These are phyloP conservation scores for Diaporthe vaccinii DNA, from an alignment of 2,329 filamentous ascomycete species.

Conservation along the genomic window DNA sequence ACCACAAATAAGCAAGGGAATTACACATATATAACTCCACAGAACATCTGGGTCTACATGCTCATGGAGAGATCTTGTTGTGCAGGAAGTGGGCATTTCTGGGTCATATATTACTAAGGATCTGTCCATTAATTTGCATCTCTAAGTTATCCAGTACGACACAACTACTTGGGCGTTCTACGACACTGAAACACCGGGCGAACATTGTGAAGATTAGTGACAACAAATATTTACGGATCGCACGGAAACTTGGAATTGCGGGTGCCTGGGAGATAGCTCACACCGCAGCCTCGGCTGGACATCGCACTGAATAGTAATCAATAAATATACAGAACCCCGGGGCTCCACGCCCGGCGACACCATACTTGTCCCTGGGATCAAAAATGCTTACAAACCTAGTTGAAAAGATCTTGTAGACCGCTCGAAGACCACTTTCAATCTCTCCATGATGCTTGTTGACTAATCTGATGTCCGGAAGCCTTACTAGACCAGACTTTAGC, in stretches of 20 bases:
- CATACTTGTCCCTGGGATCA: not conserved
- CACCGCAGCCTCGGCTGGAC: not conserved
- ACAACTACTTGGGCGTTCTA: not conserved
- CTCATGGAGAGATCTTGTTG: not conserved
- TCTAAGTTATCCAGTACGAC: not conserved
- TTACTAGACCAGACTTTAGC: not conserved
- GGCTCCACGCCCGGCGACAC: not conserved
- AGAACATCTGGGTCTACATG: not conserved
- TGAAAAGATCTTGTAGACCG: not conserved
- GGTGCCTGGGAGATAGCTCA: not conserved
- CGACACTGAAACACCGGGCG: not conserved
- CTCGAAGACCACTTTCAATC: not conserved
- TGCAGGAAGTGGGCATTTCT: not conserved
- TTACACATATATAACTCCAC: not conserved
- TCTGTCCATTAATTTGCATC: not conserved
- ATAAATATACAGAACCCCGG: not conserved
- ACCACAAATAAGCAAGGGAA: not conserved
- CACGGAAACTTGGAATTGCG: not conserved
- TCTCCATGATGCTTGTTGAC: not conserved
- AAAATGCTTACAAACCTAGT: not conserved
- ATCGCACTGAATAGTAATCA: not conserved
- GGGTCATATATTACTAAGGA: not conserved
- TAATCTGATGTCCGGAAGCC: not conserved
- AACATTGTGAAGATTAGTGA: not conserved
- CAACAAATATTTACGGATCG: not conserved